Percentiles rank a stretch among this genome's conserved stretches.
These are phyloP conservation scores for Pseudopithomyces maydicus DNA, from an alignment of 2,329 filamentous ascomycete genomes.

Conservation along the genomic window DNA sequence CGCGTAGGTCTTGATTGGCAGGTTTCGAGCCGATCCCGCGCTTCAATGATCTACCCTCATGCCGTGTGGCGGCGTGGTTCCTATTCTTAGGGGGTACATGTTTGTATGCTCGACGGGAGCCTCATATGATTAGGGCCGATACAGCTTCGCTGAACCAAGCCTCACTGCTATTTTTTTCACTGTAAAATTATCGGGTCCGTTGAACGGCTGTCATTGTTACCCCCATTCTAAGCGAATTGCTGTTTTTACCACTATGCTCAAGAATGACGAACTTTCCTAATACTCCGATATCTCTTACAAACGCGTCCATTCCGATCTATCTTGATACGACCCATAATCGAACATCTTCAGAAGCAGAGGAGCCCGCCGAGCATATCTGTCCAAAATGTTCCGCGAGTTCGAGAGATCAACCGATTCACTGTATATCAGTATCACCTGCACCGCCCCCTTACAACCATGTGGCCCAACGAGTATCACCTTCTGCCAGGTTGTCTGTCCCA, in stretches of 20 bases:
- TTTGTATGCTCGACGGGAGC: not conserved
- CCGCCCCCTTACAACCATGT: conserved; percentile 3
- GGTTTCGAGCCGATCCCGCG: not conserved
- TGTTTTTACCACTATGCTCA: not conserved
- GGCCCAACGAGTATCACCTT: not conserved
- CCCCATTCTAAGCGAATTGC: not conserved
- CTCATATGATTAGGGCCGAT: conserved; percentile 1
- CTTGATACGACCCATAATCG: not conserved
- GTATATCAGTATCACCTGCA: conserved; percentile 8
- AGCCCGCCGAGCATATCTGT: conserved; percentile 7
- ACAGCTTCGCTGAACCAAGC: not conserved
- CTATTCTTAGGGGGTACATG: not conserved
- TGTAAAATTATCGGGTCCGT: not conserved
- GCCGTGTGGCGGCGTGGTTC: not conserved
- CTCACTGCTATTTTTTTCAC: not conserved
- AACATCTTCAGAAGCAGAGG: not conserved
- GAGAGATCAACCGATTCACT: conserved; percentile 12
- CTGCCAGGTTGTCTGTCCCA: conserved; percentile 4
- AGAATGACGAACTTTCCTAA: not conserved
- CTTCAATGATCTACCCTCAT: conserved; percentile 2
- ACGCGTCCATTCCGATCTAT: too few relatives aligned
- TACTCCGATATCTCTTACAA: not conserved
- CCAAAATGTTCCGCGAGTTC: conserved; percentile 11
- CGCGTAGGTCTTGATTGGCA: not conserved
- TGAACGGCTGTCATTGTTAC: not conserved